Conservation (phyloP, 352 stramenopile genomes). For the Phytophthora rubi region DNA sequence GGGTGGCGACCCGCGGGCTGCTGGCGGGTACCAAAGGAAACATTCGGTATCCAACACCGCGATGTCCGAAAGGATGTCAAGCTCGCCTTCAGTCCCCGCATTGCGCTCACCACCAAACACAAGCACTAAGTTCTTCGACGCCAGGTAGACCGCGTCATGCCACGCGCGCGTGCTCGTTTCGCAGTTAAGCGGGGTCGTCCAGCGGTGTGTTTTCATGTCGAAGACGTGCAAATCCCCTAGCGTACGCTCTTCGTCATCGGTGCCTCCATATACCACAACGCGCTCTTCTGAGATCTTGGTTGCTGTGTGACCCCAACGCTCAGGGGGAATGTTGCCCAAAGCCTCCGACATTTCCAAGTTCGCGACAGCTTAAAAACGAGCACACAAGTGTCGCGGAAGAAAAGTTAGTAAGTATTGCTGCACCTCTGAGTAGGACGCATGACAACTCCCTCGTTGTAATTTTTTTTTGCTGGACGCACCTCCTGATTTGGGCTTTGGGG, state of each 20-base stretch:
- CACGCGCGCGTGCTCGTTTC: slow-evolving; percentile 89
- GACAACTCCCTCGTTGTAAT: not conserved
- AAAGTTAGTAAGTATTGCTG: not conserved
- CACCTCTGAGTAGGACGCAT: not conserved
- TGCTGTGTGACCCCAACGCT: slow-evolving; percentile 91
- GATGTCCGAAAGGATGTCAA: slow-evolving; percentile 82
- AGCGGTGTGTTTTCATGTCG: slow-evolving; percentile 75
- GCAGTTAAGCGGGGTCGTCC: slow-evolving; percentile 89
- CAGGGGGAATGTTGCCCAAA: slow-evolving; percentile 40
- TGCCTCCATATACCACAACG: slow-evolving; percentile 92
- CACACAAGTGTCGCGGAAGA: not conserved
- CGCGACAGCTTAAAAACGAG: slow-evolving; percentile 15
- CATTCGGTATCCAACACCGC: slow-evolving; percentile 95
- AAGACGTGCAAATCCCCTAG: slow-evolving; percentile 90
- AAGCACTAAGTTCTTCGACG: slow-evolving; percentile 88
- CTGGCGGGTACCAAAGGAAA: slow-evolving; percentile 94
- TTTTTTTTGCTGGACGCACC: slow-evolving; percentile 23
- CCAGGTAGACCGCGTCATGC: slow-evolving; percentile 92
- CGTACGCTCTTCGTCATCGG: slow-evolving; percentile 85
- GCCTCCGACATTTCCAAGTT: slow-evolving; percentile 53
- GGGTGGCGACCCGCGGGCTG: slow-evolving; percentile 72
- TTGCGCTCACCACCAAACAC: slow-evolving; percentile 93
- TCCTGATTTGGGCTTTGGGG: slow-evolving; percentile 20
- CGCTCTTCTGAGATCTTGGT: slow-evolving; percentile 88
- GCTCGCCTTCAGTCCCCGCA: slow-evolving; percentile 54